These are phyloP conservation scores for Arachnomyces sp. DNA, from an alignment of 2,329 filamentous ascomycete species.

Conservation along the genomic window DNA sequence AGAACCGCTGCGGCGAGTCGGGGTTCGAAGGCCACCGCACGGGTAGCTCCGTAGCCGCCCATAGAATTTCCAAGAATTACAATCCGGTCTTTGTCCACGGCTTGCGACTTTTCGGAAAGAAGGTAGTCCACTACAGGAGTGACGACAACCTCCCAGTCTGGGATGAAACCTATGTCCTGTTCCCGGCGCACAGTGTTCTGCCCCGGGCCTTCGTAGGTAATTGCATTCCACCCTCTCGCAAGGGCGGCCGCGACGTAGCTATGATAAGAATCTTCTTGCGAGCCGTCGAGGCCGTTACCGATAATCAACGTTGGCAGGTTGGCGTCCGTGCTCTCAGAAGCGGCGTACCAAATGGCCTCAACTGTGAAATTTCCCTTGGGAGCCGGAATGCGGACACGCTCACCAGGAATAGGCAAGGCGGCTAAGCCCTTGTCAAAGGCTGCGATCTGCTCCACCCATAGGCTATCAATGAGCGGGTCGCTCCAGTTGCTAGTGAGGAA, in stretches of 20 bases:
- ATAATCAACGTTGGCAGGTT: conserved; percentile 35
- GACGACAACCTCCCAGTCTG: conserved; percentile 37
- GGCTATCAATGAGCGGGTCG: conserved; percentile 33
- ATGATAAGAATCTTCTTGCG: conserved; percentile 41
- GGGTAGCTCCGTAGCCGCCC: conserved; percentile 32
- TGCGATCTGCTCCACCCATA: conserved; percentile 30
- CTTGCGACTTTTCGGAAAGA: conserved; percentile 3
- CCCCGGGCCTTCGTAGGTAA: conserved; percentile 43
- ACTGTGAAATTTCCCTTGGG: conserved; percentile 25
- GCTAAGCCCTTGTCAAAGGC: conserved; percentile 35
- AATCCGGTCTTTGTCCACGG: conserved; percentile 14
- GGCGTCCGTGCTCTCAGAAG: conserved; percentile 9
- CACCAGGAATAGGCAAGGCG: conserved; percentile 28
- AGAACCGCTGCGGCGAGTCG: conserved; percentile 33
- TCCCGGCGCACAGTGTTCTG: conserved; percentile 36
- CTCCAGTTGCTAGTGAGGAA: conserved; percentile 36
- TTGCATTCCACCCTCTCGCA: conserved; percentile 37
- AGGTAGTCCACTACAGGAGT: conserved; percentile 36
- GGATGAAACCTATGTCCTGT: conserved; percentile 38
- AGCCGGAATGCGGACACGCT: conserved; percentile 25
- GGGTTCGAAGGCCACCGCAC: conserved; percentile 39
- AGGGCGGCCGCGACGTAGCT: conserved; percentile 26
- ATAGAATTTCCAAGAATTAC: conserved; percentile 37
- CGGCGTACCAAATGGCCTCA: conserved; percentile 30
- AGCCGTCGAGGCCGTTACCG: conserved; percentile 35